phyloP scores from a whole-genome alignment of 208 protist genomes.

The Histomonas meleagridis region DNA sequence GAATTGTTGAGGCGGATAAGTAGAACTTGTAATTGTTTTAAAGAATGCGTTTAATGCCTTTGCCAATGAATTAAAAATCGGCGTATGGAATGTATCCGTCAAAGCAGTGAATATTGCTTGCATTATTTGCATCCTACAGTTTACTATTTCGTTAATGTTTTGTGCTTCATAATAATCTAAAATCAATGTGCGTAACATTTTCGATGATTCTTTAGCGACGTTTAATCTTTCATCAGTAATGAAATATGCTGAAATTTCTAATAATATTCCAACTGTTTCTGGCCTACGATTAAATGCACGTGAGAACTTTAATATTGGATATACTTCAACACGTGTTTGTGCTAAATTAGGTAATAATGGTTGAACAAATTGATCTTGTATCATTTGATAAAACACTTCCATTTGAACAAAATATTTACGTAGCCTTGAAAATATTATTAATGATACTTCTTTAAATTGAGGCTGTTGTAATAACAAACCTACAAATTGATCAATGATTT shows the following conservation, averaged over 20 bases:
- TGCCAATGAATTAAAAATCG: not conserved
- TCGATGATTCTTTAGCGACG: not conserved
- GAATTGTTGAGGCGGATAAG: not conserved
- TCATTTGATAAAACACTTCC: not conserved
- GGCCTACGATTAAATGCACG: not conserved
- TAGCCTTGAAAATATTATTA: not conserved
- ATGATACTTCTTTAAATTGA: not conserved
- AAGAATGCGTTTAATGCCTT: not conserved
- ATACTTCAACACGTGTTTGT: not conserved
- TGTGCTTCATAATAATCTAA: not conserved
- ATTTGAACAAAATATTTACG: not conserved
- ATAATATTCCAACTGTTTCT: not conserved
- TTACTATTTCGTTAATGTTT: not conserved
- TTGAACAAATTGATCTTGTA: not conserved
- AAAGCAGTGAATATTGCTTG: not conserved
- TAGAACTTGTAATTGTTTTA: not conserved
- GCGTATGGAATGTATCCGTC: not conserved
- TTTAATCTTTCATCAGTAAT: not conserved
- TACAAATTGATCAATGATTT: not conserved
- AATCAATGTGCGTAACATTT: not conserved
- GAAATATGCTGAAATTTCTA: not conserved
- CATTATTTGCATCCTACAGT: not conserved
- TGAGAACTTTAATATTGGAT: not conserved
- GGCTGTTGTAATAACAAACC: not conserved
- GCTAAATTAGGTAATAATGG: not conserved